Percentiles rank a stretch among this genome's conserved stretches.
Conservation (phyloP, 306 rosid species). For the Carpinus viminea region DNA sequence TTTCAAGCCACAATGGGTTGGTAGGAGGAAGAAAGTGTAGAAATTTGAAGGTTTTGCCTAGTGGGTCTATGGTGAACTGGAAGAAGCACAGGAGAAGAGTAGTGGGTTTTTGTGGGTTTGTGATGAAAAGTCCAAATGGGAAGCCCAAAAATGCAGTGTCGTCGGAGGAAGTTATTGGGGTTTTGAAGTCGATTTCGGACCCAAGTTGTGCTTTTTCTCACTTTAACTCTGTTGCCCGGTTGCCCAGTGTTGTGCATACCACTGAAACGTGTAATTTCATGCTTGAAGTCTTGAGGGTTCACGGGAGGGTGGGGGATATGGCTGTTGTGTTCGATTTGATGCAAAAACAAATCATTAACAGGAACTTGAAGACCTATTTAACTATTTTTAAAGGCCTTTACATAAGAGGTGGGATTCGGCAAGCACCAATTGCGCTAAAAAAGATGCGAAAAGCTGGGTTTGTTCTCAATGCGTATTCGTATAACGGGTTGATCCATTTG, state of each 20-base stretch:
- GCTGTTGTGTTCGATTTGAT: constrained; percentile 69
- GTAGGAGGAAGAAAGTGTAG: constrained; percentile 33
- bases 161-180: constrained; percentile 59
- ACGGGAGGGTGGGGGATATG: constrained; percentile 69
- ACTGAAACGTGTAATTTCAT: constrained; percentile 83
- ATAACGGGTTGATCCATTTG: constrained; percentile 82
- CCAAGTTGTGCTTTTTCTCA: constrained; percentile 58
- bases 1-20: constrained; percentile 36
- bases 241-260: constrained; percentile 67
- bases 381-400: constrained; percentile 64
- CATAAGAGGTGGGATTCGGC: constrained; percentile 79
- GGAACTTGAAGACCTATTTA: constrained; percentile 64
- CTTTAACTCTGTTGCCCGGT: constrained; percentile 61
- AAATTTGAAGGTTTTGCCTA: constrained; percentile 46
- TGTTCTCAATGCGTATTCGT: constrained; percentile 83
- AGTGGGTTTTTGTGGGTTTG: constrained; percentile 41
- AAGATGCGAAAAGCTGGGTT: constrained; percentile 72
- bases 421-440: constrained; percentile 55
- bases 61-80: constrained; percentile 42
- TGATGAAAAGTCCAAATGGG: constrained; percentile 41
- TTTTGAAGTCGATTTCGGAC: constrained; percentile 64
- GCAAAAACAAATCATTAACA: constrained; percentile 71
- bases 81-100: constrained; percentile 45
- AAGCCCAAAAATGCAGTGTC: constrained; percentile 44
- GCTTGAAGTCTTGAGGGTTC: constrained; percentile 68